Conservation (phyloP, 2,329 filamentous ascomycete species). For the Tolypocladium guangdongense region DNA sequence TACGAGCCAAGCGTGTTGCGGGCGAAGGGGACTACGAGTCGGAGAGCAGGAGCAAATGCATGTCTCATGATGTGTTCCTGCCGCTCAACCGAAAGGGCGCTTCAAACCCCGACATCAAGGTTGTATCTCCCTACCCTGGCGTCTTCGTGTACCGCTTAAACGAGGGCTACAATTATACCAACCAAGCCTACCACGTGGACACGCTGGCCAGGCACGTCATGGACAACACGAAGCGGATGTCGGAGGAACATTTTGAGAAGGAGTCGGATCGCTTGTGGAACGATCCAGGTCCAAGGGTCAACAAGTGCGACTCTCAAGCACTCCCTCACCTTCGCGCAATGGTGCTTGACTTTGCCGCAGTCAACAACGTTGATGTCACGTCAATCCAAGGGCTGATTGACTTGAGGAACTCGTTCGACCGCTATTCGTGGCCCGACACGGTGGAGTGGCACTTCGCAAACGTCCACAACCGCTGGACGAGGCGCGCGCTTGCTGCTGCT, state of each 20-base stretch:
- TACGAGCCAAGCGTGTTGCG: constrained; percentile 12
- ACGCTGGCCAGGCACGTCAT: constrained; percentile 27
- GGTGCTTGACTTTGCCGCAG: constrained; percentile 45
- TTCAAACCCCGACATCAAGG: constrained; percentile 31
- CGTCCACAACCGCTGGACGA: constrained; percentile 44
- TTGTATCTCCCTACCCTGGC: constrained; percentile 34
- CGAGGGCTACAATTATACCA: constrained; percentile 42
- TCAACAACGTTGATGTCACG: constrained; percentile 47
- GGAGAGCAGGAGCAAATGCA: background rate
- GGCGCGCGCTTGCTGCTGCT: constrained; percentile 41
- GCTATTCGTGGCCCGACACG: constrained; percentile 34
- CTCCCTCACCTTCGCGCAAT: constrained; percentile 41
- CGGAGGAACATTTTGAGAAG: constrained; percentile 23
- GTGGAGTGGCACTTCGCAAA: constrained; percentile 45
- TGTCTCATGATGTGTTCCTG: constrained; percentile 26
- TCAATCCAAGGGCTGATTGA: constrained; percentile 46
- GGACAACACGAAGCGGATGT: constrained; percentile 27
- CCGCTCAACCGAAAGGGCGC: constrained; percentile 29
- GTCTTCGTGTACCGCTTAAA: constrained; percentile 41
- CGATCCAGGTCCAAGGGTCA: constrained; percentile 29
- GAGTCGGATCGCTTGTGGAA: constrained; percentile 43
- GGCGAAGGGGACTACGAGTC: background rate
- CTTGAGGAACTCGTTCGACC: constrained; percentile 41
- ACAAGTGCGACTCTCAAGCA: constrained; percentile 14
- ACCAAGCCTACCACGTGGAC: constrained; percentile 37